Evolutionary conservation across 225 moss, liverwort and hornwort species (phyloP), one percentile per base, ranked within the genome.

Genomic region (Bryum argenteum): DNA sequence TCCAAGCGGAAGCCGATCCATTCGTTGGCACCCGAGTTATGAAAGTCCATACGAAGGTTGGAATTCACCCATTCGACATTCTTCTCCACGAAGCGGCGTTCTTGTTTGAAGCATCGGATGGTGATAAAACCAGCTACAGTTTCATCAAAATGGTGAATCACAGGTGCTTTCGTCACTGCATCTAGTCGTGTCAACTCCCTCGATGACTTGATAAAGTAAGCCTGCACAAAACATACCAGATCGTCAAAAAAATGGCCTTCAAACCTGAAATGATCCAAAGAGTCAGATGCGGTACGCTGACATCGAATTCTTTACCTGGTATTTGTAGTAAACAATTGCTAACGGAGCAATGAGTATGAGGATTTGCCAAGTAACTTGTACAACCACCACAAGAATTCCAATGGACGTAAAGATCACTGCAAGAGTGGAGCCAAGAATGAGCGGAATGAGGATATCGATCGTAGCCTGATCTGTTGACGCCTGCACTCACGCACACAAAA

Each of bases 1-100:
- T 87, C 87, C 56, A 87, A 79, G 22, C 87, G 87, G 56, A 81
- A 77, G 37, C 87, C 87, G 56, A 87, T 79, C 87, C 87, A 87
- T 77, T 87, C 87, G 45, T 87, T 87, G 43, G 87, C 81, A 23
- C 78, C 87, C 50, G 11, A 64, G 64, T 84, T 87, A 75, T 87
- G 87, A 16, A 87, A 87, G 63, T 84, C 87, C 81, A 84, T 84
- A 71, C 87, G 84, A 28, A 84, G 81, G 15, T 79, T 87, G 6
- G 81, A 79, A 54, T 87, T 71, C 71, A 87, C 84, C 40, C 74
- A 61, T n/a, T 74, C 74, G 38, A 87, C 78, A 37, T 87, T 87
- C 57, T 52, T 83, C 33, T 79, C 71, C 55, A 81, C 71, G 11
- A 87, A 87, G 12, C 79, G 81, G 21, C 37, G 38, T 40, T 87